Evolutionary conservation across 2,329 filamentous ascomycete species (phyloP).

Genomic region (Trichoderma citrinoviride): DNA sequence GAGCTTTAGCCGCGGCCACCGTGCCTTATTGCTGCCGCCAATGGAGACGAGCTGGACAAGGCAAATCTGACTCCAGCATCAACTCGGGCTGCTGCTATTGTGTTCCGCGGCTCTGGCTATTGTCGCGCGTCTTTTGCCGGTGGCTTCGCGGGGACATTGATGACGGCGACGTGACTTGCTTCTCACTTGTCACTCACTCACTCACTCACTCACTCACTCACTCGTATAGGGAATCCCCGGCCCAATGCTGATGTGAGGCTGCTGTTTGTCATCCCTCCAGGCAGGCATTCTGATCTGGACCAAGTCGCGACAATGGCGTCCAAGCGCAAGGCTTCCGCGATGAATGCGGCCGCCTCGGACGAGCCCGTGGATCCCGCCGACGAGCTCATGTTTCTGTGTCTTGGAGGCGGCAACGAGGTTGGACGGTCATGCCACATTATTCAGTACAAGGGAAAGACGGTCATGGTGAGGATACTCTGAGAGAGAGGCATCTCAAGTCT

Average conservation of each 20-base stretch:
- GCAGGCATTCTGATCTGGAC: neutral
- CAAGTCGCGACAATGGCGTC: slow-evolving; percentile 66
- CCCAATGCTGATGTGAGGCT: slow-evolving; percentile 12
- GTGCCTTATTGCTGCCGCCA: slow-evolving; percentile 3
- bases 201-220: neutral
- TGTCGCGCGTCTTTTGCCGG: neutral
- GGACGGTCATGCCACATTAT: slow-evolving; percentile 96
- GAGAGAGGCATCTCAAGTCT: no score
- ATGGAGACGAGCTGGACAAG: slow-evolving; percentile 5
- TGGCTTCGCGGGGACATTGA: neutral
- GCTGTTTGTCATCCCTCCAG: neutral
- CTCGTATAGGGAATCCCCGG: neutral
- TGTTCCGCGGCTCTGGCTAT: neutral
- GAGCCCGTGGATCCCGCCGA: slow-evolving; percentile 91
- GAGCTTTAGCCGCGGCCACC: slow-evolving; percentile 19
- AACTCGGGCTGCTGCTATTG: neutral
- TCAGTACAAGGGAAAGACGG: slow-evolving; percentile 98
- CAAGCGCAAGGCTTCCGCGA: slow-evolving; percentile 81
- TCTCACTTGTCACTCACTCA: neutral
- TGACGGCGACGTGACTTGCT: neutral
- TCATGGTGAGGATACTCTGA: slow-evolving; percentile 70
- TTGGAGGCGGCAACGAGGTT: slow-evolving; percentile 96
- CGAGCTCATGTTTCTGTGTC: slow-evolving; percentile 88
- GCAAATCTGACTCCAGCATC: neutral
- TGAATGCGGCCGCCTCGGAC: slow-evolving; percentile 65